Evolutionary conservation across 768 basidiomycete genomes (phyloP).

Genomic region (Pisolithus tinctorius): DNA sequence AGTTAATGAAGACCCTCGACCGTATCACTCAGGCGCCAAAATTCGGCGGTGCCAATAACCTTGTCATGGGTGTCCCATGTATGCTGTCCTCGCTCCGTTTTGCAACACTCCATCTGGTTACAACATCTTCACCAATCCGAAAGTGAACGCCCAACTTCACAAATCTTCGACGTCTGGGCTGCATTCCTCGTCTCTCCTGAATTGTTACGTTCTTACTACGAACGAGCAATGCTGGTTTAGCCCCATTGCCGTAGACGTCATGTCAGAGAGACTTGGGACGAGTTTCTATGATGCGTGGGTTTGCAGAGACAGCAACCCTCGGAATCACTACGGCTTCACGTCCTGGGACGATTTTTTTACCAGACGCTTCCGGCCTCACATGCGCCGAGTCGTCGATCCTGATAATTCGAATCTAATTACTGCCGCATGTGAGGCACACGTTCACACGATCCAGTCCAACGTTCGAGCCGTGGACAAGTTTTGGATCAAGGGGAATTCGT

Average conservation of each 20-base stretch:
- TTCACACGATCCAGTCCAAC: slow-evolving; percentile 30
- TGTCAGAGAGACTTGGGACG: slow-evolving; percentile 7
- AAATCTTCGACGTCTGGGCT: slow-evolving; percentile 47
- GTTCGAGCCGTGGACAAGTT: slow-evolving; percentile 39
- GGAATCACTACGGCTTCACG: slow-evolving; percentile 27
- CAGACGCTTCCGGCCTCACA: slow-evolving; percentile 28
- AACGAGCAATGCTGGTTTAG: slow-evolving; percentile 44
- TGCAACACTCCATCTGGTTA: slow-evolving; percentile 2
- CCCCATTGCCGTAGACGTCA: slow-evolving; percentile 18
- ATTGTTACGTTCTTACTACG: slow-evolving; percentile 35
- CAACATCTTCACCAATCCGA: slow-evolving; percentile 21
- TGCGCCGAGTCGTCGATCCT: slow-evolving; percentile 31
- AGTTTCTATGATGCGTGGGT: slow-evolving; percentile 34
- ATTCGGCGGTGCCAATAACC: slow-evolving; percentile 1
- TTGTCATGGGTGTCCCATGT: background rate
- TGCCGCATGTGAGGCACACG: slow-evolving; percentile 45
- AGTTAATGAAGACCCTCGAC: background rate
- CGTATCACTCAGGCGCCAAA: background rate
- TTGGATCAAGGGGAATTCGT: slow-evolving; percentile 53
- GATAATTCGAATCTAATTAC: slow-evolving; percentile 31
- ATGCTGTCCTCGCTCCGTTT: background rate
- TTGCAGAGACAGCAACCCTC: slow-evolving; percentile 28
- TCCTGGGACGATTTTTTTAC: slow-evolving; percentile 52
- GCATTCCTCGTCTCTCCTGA: slow-evolving; percentile 38
- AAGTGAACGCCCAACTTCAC: slow-evolving; percentile 42